Evolutionary conservation across 257 asterid genomes (phyloP).

Genomic region (Capsicum pubescens): DNA sequence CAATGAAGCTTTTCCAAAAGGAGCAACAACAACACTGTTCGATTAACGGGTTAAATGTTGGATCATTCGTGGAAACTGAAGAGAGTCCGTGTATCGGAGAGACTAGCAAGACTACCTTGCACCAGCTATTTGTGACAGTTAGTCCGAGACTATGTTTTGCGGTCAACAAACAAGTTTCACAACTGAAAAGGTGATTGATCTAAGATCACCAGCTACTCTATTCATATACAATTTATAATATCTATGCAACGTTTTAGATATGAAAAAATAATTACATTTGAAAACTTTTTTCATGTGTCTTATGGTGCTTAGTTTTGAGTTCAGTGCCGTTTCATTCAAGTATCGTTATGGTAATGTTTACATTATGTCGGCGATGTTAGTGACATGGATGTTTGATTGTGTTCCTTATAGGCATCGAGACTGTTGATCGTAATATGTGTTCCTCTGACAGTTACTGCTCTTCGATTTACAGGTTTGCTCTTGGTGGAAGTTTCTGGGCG

Average conservation of each 20-base stretch:
- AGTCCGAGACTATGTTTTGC: conserved; percentile 75
- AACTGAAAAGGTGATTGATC: conserved; percentile 56
- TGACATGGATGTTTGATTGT: background rate
- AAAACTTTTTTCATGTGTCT: background rate
- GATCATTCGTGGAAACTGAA: background rate
- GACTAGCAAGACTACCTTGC: conserved; percentile 38
- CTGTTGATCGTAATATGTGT: background rate
- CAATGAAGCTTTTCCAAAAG: conserved; percentile 56
- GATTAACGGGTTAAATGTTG: conserved; percentile 36
- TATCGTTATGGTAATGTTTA: background rate
- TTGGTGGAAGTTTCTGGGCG: conserved; percentile 32
- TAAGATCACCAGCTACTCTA: background rate
- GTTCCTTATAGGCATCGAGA: background rate
- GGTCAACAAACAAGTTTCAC: conserved; percentile 62
- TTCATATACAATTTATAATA: background rate
- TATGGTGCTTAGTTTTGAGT: background rate
- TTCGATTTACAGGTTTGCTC: conserved; percentile 48
- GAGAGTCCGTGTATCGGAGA: background rate
- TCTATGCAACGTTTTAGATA: background rate
- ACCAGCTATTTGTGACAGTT: conserved; percentile 71
- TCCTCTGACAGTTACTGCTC: background rate
- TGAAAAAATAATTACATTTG: background rate
- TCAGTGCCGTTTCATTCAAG: background rate
- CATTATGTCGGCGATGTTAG: background rate
- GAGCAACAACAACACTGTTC: conserved; percentile 52